Conservation (phyloP, 441 rosid genomes). For the Gossypium trilobum region DNA sequence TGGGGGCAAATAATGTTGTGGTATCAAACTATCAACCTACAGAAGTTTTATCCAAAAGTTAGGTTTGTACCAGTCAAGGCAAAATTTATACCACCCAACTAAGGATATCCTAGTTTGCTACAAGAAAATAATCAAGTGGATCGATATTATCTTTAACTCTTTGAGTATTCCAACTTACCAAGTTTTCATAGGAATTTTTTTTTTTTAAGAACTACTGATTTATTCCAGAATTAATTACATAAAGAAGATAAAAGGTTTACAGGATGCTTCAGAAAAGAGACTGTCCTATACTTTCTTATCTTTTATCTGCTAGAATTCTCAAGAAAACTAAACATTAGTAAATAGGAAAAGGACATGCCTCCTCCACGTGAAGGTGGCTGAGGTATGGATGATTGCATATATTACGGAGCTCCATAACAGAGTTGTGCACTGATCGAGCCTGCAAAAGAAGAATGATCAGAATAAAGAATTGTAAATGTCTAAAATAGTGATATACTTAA, state of each 20-base stretch:
- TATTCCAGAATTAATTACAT: neutral
- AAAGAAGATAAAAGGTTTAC: constrained; percentile 8
- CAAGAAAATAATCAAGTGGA: neutral
- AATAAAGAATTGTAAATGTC: constrained; percentile 4
- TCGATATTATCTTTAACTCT: neutral
- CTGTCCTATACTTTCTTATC: neutral
- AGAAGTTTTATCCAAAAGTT: constrained; percentile 21
- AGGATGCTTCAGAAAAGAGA: constrained; percentile 8
- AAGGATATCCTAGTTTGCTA: neutral
- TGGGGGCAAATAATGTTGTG: constrained; percentile 78
- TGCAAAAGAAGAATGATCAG: constrained; percentile 25
- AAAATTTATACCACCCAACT: constrained; percentile 2
- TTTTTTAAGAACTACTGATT: neutral
- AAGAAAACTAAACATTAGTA: constrained; percentile 14
- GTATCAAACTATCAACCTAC: constrained; percentile 70
- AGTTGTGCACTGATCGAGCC: constrained; percentile 85
- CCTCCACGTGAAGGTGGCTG: constrained; percentile 91
- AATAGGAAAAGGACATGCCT: constrained; percentile 41
- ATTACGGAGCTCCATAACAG: constrained; percentile 96
- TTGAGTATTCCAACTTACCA: neutral
- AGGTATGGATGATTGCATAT: constrained; percentile 96
- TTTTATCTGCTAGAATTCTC: constrained; percentile 9
- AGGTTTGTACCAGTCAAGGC: constrained; percentile 11
- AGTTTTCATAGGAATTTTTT: neutral
- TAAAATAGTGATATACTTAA: neutral